Evolutionary conservation across 202 grass and related monocot genomes (phyloP).

Genomic region (Dendrocalamus latiflorus): DNA sequence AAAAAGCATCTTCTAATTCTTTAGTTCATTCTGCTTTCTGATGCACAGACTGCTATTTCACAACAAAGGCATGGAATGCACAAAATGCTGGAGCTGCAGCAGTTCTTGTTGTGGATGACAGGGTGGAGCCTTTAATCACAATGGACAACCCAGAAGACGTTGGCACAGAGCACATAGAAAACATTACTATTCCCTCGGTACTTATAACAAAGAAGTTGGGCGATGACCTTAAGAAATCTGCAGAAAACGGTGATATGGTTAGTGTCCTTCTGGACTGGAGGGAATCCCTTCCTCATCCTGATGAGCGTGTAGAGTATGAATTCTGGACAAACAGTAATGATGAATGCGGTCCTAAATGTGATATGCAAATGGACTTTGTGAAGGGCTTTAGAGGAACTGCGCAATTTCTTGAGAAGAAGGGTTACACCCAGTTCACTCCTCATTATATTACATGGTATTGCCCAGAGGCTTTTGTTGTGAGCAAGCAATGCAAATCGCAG

Average conservation of each 20-base stretch:
- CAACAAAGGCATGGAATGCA: no score
- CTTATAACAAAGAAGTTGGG: constrained; percentile 71
- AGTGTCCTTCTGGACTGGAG: constrained; percentile 75
- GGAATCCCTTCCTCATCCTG: no score
- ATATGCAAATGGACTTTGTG: constrained; percentile 83
- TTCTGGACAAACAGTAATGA: constrained; percentile 97
- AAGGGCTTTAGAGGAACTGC: no score
- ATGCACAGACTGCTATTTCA: constrained; percentile 80
- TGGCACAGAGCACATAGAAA: constrained; percentile 49
- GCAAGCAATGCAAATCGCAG: no score
- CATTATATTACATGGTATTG: no score
- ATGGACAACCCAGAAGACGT: constrained; percentile 84
- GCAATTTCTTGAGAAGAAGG: no score
- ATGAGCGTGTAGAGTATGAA: constrained; percentile 89
- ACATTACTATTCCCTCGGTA: constrained; percentile 81
- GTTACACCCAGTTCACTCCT: no score
- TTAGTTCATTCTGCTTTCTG: constrained; percentile 3
- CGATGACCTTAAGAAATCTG: constrained; percentile 59
- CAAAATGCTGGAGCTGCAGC: constrained; percentile 82
- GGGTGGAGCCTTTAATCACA: constrained; percentile 66
- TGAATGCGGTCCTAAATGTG: constrained; percentile 88
- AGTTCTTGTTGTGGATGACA: constrained; percentile 67
- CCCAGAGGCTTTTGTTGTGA: no score
- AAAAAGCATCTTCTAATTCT: background rate
- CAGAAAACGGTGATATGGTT: constrained; percentile 64